Evolutionary conservation across 768 basidiomycete species (phyloP).

Genomic region (Tulasnella sp.): DNA sequence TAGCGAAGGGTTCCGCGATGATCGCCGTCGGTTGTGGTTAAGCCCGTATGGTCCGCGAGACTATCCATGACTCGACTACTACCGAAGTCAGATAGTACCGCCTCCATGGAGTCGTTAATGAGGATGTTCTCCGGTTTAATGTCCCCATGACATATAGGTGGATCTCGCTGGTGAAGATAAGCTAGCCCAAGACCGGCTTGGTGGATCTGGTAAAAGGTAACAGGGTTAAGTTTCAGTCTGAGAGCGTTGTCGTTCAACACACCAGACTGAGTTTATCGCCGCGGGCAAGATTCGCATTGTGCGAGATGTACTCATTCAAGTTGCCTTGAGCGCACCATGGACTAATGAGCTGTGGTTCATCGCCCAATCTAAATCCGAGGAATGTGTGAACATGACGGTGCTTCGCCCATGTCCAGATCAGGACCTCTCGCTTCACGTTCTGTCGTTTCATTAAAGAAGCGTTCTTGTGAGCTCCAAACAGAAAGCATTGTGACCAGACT

Average conservation of each 20-base stretch:
- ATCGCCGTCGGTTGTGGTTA: neutral
- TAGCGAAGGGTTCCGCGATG: neutral
- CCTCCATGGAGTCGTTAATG: neutral
- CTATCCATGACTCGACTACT: neutral
- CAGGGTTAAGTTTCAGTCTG: too few species aligned
- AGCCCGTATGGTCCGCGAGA: neutral
- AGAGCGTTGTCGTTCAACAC: neutral
- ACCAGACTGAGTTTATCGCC: neutral
- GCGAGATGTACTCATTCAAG: neutral
- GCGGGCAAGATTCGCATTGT: neutral
- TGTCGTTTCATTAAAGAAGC: neutral
- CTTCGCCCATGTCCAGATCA: neutral
- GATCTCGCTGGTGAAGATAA: slow-evolving; percentile 21
- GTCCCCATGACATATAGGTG: slow-evolving; percentile 28
- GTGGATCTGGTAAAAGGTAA: neutral
- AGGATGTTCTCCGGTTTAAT: slow-evolving; percentile 24
- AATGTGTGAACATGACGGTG: neutral
- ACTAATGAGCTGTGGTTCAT: neutral
- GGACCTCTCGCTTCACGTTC: neutral
- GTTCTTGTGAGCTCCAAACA: neutral
- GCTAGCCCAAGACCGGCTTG: slow-evolving; percentile 23
- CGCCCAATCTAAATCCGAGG: neutral
- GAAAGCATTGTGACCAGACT: too few species aligned
- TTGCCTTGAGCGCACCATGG: slow-evolving; percentile 16
- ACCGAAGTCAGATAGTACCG: slow-evolving; percentile 10